Evolutionary conservation across 495 filamentous ascomycete species (phyloP).

Genomic region (Neurospora sublineolata): DNA sequence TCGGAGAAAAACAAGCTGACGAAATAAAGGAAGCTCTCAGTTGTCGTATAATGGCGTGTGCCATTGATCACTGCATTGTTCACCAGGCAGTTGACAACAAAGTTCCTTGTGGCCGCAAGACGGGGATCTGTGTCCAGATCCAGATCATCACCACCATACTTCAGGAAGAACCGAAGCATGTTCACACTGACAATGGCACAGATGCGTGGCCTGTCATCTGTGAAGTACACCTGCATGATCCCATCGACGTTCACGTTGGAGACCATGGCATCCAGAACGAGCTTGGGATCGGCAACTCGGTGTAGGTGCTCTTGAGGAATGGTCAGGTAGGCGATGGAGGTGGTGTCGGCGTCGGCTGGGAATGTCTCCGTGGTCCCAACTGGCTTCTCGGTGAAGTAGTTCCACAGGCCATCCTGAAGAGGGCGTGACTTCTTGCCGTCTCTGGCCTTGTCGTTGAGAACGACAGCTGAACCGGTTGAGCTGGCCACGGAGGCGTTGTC

Average conservation of each 20-base stretch:
- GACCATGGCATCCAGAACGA: constrained; percentile 1
- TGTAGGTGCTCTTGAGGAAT: constrained; percentile 2
- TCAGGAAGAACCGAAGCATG: constrained; percentile 13
- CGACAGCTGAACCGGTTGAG: background rate
- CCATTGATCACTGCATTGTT: background rate
- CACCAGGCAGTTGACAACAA: background rate
- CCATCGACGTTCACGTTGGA: constrained; percentile 9
- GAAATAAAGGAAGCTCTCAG: background rate
- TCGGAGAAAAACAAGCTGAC: background rate
- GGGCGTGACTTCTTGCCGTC: background rate
- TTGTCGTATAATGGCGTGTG: background rate
- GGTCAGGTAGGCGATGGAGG: constrained; percentile 15
- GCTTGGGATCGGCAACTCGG: constrained; percentile 3
- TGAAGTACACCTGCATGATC: constrained; percentile 14
- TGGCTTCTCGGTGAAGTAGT: constrained; percentile 7
- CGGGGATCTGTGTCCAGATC: background rate
- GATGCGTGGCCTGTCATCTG: constrained; percentile 2
- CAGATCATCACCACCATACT: background rate
- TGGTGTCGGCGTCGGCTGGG: constrained; percentile 14
- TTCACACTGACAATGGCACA: constrained; percentile 11
- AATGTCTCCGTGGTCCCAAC: constrained; percentile 3
- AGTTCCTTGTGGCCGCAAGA: background rate
- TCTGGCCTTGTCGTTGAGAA: background rate
- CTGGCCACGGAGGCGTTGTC: background rate
- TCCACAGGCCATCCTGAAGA: background rate